Base-by-base conservation (phyloP, 495 filamentous ascomycete species). In the Aspergillus ellipticus region DNA sequence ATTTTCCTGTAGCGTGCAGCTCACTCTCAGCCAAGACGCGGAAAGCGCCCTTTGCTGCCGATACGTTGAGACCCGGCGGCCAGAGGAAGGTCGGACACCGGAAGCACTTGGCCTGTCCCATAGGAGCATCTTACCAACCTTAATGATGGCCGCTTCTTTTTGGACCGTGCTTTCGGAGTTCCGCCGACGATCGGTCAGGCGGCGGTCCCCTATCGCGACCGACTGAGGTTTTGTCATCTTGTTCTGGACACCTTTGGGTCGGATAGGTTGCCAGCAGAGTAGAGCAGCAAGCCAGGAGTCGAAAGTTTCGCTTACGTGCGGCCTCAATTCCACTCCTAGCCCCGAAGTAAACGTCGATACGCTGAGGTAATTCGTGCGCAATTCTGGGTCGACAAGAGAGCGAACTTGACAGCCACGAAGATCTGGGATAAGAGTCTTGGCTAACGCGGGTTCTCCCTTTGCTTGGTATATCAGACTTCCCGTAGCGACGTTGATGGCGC, bases 1-100 rank as follows among this genome's bases (percentile, higher is more conserved):
- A 66, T 97, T 97, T 65, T 96, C 94, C 58, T 95, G 88, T 16
- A 99, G 75, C 37, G 92, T 96, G 74, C 93, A 96, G 45, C 92
- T 96, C 29, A 97, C 89, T 53, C 80, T 83, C 61, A 88, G 83
- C 95, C 94, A 97, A 10, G 86, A 74, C 2, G 78, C 76, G 26
- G 80, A 81, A 39, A 80, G 69, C 9, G 78, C 72, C 52, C 77
- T 79, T 50, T 81, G 78, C 54, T 83, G 78, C 54, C 78, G 73
- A 60, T 83, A 82, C 5, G 79, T 81, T 15, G 80, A 74, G 51
- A 76, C 65, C 21, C 76, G 74, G 31, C 70, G 71, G 11, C 63
- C 62, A 26, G 75, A 74, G 31, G 65, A 63, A 6, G 76, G 68
- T 37, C 72, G 68, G 53, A 70, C 66, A 13, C 76, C 74, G 43